These are phyloP conservation scores for Hordeum marinum DNA, from an alignment of 176 grass and related monocot genomes.

Conservation along the genomic window DNA sequence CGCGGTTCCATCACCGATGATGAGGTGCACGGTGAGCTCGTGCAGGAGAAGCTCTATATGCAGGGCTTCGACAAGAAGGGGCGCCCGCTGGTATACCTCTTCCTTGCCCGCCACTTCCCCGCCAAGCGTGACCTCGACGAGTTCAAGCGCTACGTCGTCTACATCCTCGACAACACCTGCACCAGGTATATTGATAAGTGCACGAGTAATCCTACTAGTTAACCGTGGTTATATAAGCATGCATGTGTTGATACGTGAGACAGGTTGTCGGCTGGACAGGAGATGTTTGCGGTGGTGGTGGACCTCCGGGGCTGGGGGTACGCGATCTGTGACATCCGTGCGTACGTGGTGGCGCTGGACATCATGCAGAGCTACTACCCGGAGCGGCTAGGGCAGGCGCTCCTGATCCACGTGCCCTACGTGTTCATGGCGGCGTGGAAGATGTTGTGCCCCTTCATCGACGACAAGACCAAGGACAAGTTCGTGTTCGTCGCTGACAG, in stretches of 20 bases:
- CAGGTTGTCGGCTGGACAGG: neutral
- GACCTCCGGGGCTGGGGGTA: slow-evolving; percentile 60
- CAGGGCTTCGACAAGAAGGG: slow-evolving; percentile 50
- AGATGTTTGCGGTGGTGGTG: too few species aligned
- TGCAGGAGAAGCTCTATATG: slow-evolving; percentile 37
- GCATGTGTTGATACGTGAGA: neutral
- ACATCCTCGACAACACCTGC: slow-evolving; percentile 42
- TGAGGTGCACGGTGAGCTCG: neutral
- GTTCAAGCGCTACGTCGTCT: slow-evolving; percentile 37
- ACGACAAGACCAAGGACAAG: slow-evolving; percentile 67
- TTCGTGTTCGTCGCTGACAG: slow-evolving; percentile 49
- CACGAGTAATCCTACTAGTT: slow-evolving; percentile 33
- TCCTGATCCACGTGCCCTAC: neutral
- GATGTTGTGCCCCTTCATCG: neutral
- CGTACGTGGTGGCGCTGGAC: slow-evolving; percentile 8
- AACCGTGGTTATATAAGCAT: slow-evolving; percentile 18
- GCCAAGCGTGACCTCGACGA: slow-evolving; percentile 44
- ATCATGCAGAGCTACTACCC: slow-evolving; percentile 74
- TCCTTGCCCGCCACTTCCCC: slow-evolving; percentile 38
- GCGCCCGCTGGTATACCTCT: slow-evolving; percentile 25
- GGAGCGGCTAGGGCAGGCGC: slow-evolving; percentile 33
- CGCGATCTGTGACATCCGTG: slow-evolving; percentile 52
- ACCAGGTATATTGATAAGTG: neutral
- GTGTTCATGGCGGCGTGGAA: neutral
- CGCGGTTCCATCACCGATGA: slow-evolving; percentile 29